A percentile compares a stretch with the other conserved stretches of the same genome.
phyloP scores from a whole-genome alignment of 352 stramenopile species.

The Aphanomyces euteiches region DNA sequence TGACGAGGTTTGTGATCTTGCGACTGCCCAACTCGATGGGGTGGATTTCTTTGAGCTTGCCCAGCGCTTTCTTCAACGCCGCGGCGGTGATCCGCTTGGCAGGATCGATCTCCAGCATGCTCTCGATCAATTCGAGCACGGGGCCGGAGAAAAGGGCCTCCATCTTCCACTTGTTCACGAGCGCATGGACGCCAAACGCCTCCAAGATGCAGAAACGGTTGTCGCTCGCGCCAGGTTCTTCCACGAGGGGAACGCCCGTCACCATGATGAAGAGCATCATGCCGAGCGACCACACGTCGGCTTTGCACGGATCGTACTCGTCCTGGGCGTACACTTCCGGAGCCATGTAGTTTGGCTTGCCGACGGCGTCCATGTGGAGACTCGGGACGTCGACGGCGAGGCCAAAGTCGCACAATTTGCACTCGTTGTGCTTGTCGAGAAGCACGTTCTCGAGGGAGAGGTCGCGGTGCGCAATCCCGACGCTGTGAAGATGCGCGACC shows the following conservation, averaged over 20 bases:
- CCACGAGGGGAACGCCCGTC: constrained; percentile 82
- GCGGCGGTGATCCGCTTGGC: constrained; percentile 26
- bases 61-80: constrained; percentile 14
- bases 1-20: not conserved
- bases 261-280: constrained; percentile 36
- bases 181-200: constrained; percentile 63
- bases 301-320: constrained; percentile 25
- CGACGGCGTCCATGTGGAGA: constrained; percentile 24
- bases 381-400: constrained; percentile 15
- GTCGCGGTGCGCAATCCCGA: constrained; percentile 34
- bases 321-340: constrained; percentile 29
- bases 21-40: not conserved
- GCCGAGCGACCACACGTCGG: constrained; percentile 34
- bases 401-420: constrained; percentile 34
- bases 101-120: constrained; percentile 34
- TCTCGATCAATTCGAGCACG: constrained; percentile 29
- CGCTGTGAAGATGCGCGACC: constrained; percentile 27
- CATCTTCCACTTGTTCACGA: constrained; percentile 70
- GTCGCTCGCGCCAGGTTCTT: constrained; percentile 77
- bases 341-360: constrained; percentile 34
- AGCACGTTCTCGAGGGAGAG: constrained; percentile 35
- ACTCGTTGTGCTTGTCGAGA: constrained; percentile 26
- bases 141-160: constrained; percentile 21
- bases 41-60: constrained; percentile 5
- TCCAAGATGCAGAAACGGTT: constrained; percentile 83